Conservation (phyloP, 2,329 filamentous ascomycete species). For the Malbranchea zuffiana region DNA sequence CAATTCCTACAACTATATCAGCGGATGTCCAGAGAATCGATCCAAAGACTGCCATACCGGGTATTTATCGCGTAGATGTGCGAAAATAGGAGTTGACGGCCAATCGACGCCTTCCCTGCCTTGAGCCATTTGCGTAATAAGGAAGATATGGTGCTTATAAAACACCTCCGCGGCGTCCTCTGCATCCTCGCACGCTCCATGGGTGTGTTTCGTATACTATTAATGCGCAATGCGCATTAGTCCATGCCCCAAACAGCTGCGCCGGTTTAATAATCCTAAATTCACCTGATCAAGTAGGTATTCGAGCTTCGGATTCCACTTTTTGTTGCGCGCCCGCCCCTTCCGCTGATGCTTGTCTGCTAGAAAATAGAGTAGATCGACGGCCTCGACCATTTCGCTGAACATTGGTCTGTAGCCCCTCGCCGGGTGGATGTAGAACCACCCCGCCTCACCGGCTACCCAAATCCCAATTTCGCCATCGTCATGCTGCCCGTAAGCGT, state of each 20-base stretch:
- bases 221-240: not conserved
- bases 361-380: conserved; percentile 50
- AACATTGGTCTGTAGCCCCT: conserved; percentile 44
- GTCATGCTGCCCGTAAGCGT: conserved; percentile 41
- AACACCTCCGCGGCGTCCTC: conserved; percentile 40
- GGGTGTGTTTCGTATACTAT: conserved; percentile 34
- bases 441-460: conserved; percentile 52
- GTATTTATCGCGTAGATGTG: conserved; percentile 35
- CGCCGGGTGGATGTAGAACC: conserved; percentile 48
- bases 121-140: conserved; percentile 39
- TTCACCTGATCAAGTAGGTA: conserved; percentile 33
- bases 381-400: conserved; percentile 47
- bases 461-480: conserved; percentile 49
- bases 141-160: conserved; percentile 35
- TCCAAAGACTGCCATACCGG: conserved; percentile 21
- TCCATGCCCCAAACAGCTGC: not conserved
- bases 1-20: conserved; percentile 9
- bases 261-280: not conserved
- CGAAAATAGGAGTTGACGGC: conserved; percentile 34
- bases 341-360: conserved; percentile 45
- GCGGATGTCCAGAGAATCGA: not conserved
- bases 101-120: conserved; percentile 37
- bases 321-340: conserved; percentile 22
- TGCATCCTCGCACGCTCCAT: conserved; percentile 33
- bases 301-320: conserved; percentile 28